Percentiles rank a stretch among this genome's conserved stretches.
Evolutionary conservation across 228 moss, liverwort and hornwort genomes (phyloP).

Genomic region (Sphagnum fallax): DNA sequence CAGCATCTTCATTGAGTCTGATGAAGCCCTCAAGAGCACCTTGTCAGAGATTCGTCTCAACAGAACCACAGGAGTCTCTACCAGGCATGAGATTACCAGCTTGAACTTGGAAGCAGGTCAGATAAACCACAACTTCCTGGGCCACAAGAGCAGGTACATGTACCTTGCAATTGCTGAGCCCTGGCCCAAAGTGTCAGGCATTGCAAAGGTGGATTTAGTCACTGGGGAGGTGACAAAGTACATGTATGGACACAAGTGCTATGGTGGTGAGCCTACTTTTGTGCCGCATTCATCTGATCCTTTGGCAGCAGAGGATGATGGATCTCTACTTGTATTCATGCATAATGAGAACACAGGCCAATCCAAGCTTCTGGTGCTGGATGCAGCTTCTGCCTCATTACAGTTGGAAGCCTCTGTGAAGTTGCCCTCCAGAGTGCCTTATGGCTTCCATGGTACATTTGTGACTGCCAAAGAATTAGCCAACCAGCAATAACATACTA

Average conservation of each 20-base stretch:
- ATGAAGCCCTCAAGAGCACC: slow-evolving; percentile 38
- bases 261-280: slow-evolving; percentile 80
- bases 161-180: slow-evolving; percentile 89
- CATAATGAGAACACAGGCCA: slow-evolving; percentile 50
- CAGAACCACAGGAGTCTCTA: slow-evolving; percentile 42
- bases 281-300: slow-evolving; percentile 51
- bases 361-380: slow-evolving; percentile 82
- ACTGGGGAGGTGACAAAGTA: slow-evolving; percentile 40
- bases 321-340: slow-evolving; percentile 68
- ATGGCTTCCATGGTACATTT: slow-evolving; percentile 85
- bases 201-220: slow-evolving; percentile 74
- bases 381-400: slow-evolving; percentile 55
- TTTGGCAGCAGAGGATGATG: slow-evolving; percentile 64
- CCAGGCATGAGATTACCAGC: slow-evolving; percentile 43
- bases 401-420: slow-evolving; percentile 59
- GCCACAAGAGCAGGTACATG: slow-evolving; percentile 56
- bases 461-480: slow-evolving; percentile 13
- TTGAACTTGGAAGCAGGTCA: slow-evolving; percentile 84
- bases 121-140: slow-evolving; percentile 59
- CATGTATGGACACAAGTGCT: slow-evolving; percentile 46
- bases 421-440: slow-evolving; percentile 78
- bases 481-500: background rate
- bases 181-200: slow-evolving; percentile 92
- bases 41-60: slow-evolving; percentile 76
- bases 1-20: slow-evolving; percentile 71